Percentiles rank a stretch among this genome's conserved stretches.
Evolutionary conservation across 352 stramenopile species (phyloP).

Genomic region (Peronospora destructor): DNA sequence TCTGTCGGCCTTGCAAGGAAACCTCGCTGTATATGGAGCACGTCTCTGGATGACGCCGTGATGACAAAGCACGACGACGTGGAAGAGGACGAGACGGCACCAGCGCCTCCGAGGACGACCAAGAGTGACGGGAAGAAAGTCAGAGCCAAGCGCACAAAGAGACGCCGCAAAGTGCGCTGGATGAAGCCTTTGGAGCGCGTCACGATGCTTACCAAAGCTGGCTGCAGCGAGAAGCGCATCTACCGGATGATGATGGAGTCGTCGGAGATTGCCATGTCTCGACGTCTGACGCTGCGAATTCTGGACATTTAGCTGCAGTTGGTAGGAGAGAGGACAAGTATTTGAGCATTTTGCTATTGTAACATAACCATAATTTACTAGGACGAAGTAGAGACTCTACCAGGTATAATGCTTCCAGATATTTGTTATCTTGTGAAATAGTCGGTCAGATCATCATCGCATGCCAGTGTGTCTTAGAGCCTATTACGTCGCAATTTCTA

Average conservation of each 20-base stretch:
- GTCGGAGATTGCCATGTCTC: slow-evolving; percentile 64
- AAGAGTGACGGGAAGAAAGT: slow-evolving; percentile 15
- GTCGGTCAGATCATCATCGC: too few species aligned
- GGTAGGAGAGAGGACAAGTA: not conserved
- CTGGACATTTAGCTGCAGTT: slow-evolving; percentile 21
- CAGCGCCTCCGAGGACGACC: not conserved
- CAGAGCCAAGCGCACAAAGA: slow-evolving; percentile 18
- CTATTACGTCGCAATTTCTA: too few species aligned
- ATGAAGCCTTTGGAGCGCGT: slow-evolving; percentile 57
- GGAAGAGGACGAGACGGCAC: slow-evolving; percentile 7
- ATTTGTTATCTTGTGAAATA: too few species aligned
- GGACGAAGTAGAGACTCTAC: slow-evolving; percentile 1
- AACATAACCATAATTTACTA: slow-evolving; percentile 22
- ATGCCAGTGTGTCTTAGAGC: too few species aligned
- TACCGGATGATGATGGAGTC: slow-evolving; percentile 62
- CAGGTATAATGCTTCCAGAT: too few species aligned
- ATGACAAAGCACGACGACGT: slow-evolving; percentile 12
- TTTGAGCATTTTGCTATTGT: not conserved
- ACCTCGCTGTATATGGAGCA: slow-evolving; percentile 42
- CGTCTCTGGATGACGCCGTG: slow-evolving; percentile 27
- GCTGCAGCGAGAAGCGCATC: slow-evolving; percentile 59
- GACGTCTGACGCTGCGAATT: slow-evolving; percentile 37
- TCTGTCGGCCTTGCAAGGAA: slow-evolving; percentile 48
- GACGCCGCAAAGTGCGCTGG: slow-evolving; percentile 47
- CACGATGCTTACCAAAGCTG: slow-evolving; percentile 56